A percentile compares a stretch with the other conserved stretches of the same genome.
phyloP scores from a whole-genome alignment of 306 rosid genomes.

The Medicago truncatula region DNA sequence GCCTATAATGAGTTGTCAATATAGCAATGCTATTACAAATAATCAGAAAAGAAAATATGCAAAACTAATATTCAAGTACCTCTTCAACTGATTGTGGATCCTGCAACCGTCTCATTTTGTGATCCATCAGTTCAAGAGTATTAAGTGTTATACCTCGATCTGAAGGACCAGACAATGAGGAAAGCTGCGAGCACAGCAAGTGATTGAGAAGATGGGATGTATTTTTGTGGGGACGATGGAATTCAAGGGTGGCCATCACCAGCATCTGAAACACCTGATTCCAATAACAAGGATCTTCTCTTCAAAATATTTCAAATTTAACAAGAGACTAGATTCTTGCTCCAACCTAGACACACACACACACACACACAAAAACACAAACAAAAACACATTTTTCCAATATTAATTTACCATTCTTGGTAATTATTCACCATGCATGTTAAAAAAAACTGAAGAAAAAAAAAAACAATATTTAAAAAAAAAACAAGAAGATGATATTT shows the following conservation, averaged over 20 bases:
- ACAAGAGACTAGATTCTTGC: constrained; percentile 36
- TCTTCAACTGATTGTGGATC: too few relatives aligned
- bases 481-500: constrained; percentile 1
- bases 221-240: too few relatives aligned
- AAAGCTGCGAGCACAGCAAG: constrained; percentile 37
- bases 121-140: too few relatives aligned
- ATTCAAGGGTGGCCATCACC: too few relatives aligned
- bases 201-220: constrained; percentile 52
- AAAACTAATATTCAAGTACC: neutral
- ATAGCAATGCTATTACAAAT: neutral
- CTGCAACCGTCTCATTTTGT: too few relatives aligned
- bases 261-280: too few relatives aligned
- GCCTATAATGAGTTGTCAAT: neutral
- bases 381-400: neutral
- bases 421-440: too few relatives aligned
- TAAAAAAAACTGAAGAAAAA: too few relatives aligned
- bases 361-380: neutral
- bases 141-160: constrained; percentile 50
- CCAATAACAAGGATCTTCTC: constrained; percentile 63
- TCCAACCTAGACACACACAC: constrained; percentile 56
- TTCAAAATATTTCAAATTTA: too few relatives aligned
- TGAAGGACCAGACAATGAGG: constrained; percentile 48
- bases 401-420: too few relatives aligned
- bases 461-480: too few relatives aligned
- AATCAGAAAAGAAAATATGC: constrained; percentile 32